phyloP scores from a whole-genome alignment of 257 asterid species.

The Nicotiana tabacum region DNA sequence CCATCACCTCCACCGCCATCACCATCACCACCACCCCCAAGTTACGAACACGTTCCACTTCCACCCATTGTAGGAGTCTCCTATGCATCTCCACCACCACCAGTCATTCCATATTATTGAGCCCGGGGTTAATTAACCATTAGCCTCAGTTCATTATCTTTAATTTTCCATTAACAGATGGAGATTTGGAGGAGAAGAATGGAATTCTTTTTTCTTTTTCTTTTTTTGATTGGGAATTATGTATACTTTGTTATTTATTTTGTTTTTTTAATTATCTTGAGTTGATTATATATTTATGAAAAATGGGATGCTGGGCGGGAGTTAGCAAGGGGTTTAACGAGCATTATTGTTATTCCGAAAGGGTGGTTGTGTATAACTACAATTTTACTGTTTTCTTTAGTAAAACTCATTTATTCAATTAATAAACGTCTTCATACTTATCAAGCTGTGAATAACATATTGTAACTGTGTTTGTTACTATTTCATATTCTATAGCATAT shows the following conservation, averaged over 20 bases:
- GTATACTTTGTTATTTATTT: slow-evolving; percentile 11
- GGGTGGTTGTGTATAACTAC: slow-evolving; percentile 9
- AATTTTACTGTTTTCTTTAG: background rate
- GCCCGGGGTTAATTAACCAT: background rate
- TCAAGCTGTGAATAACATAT: background rate
- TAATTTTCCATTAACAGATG: slow-evolving; percentile 1
- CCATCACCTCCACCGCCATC: slow-evolving; percentile 34
- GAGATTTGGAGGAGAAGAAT: background rate
- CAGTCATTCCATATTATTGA: slow-evolving; percentile 35
- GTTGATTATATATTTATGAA: slow-evolving; percentile 5
- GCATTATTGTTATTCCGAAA: background rate
- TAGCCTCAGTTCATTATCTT: background rate
- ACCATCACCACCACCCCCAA: slow-evolving; percentile 31
- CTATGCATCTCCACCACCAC: slow-evolving; percentile 49
- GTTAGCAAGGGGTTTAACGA: background rate
- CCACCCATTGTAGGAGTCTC: slow-evolving; percentile 28
- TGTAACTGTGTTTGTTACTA: background rate
- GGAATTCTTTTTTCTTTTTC: background rate
- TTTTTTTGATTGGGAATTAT: background rate
- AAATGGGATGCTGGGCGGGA: slow-evolving; percentile 5
- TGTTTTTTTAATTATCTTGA: slow-evolving; percentile 1
- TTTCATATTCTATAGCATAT: background rate
- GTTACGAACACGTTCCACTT: slow-evolving; percentile 24
- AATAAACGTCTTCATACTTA: background rate
- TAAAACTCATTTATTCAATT: slow-evolving; percentile 1